Percentiles rank a stretch among this genome's conserved stretches.
Evolutionary conservation across 768 basidiomycete species (phyloP).

Genomic region (Guyanaporus albipodus): DNA sequence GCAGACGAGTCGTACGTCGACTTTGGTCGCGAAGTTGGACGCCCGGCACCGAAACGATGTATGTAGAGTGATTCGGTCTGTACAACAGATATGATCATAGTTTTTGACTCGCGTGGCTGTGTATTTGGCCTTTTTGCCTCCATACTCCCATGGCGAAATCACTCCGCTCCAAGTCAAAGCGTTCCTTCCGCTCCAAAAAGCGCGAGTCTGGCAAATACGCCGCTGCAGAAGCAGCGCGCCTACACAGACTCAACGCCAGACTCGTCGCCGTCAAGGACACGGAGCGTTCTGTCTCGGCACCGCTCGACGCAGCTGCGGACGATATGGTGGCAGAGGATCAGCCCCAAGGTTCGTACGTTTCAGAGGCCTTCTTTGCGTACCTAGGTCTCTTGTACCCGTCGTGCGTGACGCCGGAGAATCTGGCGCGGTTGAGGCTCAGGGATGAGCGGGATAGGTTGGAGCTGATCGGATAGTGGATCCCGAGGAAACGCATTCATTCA

Average conservation of each 20-base stretch:
- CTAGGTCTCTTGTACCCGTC: constrained; percentile 56
- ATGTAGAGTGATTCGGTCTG: constrained; percentile 1
- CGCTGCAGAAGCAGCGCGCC: constrained; percentile 70
- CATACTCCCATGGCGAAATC: constrained; percentile 65
- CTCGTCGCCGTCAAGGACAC: constrained; percentile 45
- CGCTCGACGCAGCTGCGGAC: constrained; percentile 27
- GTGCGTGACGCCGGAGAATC: constrained; percentile 32
- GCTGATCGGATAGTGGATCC: neutral
- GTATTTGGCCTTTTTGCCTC: neutral
- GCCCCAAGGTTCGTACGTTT: constrained; percentile 55
- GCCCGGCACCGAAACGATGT: no score
- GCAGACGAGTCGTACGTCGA: constrained; percentile 2
- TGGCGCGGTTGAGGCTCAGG: constrained; percentile 44
- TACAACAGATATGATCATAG: no score
- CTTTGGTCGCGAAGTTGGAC: no score
- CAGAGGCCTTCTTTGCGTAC: constrained; percentile 31
- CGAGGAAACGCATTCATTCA: neutral
- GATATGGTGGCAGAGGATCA: constrained; percentile 31
- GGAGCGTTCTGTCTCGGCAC: constrained; percentile 25
- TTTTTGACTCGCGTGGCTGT: no score
- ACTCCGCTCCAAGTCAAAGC: constrained; percentile 76
- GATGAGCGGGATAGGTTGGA: neutral
- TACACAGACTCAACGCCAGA: constrained; percentile 68
- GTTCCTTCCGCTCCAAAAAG: constrained; percentile 72
- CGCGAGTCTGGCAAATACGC: constrained; percentile 73